Evolutionary conservation across 331 rosid genomes (phyloP).

Genomic region (Quercus lobata): DNA sequence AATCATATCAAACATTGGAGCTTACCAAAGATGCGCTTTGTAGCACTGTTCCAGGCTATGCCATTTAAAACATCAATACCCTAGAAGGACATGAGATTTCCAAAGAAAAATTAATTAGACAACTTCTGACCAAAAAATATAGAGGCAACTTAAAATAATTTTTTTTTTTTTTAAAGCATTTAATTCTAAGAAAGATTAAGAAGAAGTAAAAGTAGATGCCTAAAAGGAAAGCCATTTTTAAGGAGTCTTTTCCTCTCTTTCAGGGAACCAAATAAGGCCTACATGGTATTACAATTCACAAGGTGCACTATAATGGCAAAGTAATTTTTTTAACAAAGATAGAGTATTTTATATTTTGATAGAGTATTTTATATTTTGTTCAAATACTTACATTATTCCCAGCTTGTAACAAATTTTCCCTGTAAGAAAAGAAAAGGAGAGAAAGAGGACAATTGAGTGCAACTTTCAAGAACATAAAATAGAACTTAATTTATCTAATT

Average conservation of each 20-base stretch:
- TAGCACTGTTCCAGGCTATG: constrained; percentile 80
- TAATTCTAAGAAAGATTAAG: neutral
- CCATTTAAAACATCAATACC: constrained; percentile 80
- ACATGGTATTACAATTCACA: no score
- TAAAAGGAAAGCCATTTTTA: neutral
- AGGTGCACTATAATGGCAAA: neutral
- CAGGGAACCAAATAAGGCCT: neutral
- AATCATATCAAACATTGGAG: neutral
- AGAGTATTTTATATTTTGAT: constrained; percentile 2
- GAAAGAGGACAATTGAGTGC: neutral
- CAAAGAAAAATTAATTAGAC: neutral
- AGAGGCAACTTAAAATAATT: neutral
- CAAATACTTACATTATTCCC: constrained; percentile 57
- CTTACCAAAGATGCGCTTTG: constrained; percentile 69
- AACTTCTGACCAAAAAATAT: neutral
- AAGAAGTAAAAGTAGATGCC: neutral
- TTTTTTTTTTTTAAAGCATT: neutral
- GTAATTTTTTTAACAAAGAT: neutral
- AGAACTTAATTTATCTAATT: constrained; percentile 6
- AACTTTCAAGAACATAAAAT: constrained; percentile 2
- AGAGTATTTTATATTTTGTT: constrained; percentile 5
- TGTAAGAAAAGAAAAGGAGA: constrained; percentile 23
- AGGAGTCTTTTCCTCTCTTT: neutral
- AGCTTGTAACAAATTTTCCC: constrained; percentile 38
- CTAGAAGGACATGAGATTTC: constrained; percentile 29